Evolutionary conservation across 2,329 filamentous ascomycete genomes (phyloP).

Genomic region (Trichoderma sp.): DNA sequence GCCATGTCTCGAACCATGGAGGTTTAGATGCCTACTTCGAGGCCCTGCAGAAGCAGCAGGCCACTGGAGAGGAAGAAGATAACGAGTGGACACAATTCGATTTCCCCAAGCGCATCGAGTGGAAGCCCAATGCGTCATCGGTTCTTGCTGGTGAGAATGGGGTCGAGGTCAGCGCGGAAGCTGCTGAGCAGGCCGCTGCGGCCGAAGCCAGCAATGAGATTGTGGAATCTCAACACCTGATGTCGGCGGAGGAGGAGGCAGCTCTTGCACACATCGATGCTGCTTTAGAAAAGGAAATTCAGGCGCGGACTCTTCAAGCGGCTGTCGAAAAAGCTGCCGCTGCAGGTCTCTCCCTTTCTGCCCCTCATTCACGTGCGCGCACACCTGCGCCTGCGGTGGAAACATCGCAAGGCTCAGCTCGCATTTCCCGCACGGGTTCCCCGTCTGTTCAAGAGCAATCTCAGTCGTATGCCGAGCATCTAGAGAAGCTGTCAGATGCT

Average conservation of each 20-base stretch:
- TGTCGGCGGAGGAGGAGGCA: constrained; percentile 50
- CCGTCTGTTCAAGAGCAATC: constrained; percentile 63
- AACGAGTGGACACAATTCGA: constrained; percentile 91
- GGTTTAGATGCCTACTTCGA: constrained; percentile 89
- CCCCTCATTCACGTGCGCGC: constrained; percentile 39
- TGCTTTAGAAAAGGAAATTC: constrained; percentile 75
- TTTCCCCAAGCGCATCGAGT: constrained; percentile 83
- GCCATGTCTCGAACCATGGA: constrained; percentile 53
- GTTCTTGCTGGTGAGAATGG: constrained; percentile 60
- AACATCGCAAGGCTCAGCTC: constrained; percentile 42
- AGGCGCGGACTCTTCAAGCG: constrained; percentile 48
- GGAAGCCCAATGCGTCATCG: constrained; percentile 64
- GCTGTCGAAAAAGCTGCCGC: constrained; percentile 42
- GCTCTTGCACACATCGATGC: constrained; percentile 81
- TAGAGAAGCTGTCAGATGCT: constrained; percentile 68
- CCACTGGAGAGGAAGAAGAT: constrained; percentile 56
- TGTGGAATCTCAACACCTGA: constrained; percentile 37
- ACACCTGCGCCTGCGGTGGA: constrained; percentile 36
- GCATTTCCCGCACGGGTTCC: constrained; percentile 47
- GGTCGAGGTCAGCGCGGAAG: constrained; percentile 24
- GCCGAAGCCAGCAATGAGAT: constrained; percentile 35
- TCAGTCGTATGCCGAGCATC: constrained; percentile 71
- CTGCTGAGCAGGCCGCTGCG: constrained; percentile 30
- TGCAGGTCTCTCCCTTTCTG: constrained; percentile 37
- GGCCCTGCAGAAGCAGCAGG: constrained; percentile 79